Conservation (phyloP, 2,329 filamentous ascomycete species). For the Calonectria montana region DNA sequence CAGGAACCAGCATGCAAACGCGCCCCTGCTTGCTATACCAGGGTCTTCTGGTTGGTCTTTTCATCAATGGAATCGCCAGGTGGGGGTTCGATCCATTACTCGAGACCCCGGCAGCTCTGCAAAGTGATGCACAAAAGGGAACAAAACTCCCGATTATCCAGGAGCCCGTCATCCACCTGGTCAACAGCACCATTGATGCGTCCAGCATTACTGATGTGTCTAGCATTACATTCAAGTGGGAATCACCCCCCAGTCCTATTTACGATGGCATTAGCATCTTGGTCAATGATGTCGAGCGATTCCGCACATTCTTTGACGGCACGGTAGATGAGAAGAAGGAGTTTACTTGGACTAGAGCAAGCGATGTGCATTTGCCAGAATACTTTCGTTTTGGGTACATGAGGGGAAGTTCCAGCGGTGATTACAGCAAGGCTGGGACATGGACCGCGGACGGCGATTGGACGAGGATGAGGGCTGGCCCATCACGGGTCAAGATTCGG, state of each 20-base stretch:
- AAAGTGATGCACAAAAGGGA: slow-evolving; percentile 73
- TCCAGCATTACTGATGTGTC: slow-evolving; percentile 75
- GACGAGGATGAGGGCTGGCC: slow-evolving; percentile 72
- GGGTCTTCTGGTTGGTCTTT: slow-evolving; percentile 88
- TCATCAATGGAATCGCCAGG: slow-evolving; percentile 89
- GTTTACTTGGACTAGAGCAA: slow-evolving; percentile 71
- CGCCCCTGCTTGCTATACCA: slow-evolving; percentile 88
- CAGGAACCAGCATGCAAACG: slow-evolving; percentile 90
- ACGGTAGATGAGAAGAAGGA: slow-evolving; percentile 54
- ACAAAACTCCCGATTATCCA: slow-evolving; percentile 69
- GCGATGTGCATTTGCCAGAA: slow-evolving; percentile 63
- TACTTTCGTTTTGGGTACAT: slow-evolving; percentile 85
- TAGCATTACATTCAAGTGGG: slow-evolving; percentile 73
- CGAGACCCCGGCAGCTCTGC: slow-evolving; percentile 80
- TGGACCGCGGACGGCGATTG: slow-evolving; percentile 76
- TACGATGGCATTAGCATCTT: slow-evolving; percentile 84
- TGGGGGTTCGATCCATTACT: slow-evolving; percentile 95
- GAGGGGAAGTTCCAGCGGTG: slow-evolving; percentile 70
- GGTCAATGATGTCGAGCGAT: slow-evolving; percentile 88
- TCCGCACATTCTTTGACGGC: slow-evolving; percentile 76
- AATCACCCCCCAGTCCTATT: slow-evolving; percentile 54
- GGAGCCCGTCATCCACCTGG: slow-evolving; percentile 59
- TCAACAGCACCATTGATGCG: slow-evolving; percentile 50
- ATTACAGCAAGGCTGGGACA: slow-evolving; percentile 80
- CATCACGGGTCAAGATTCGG: slow-evolving; percentile 58